Conservation (phyloP, 148 eudicot species). For the Euryodendron excelsum region DNA sequence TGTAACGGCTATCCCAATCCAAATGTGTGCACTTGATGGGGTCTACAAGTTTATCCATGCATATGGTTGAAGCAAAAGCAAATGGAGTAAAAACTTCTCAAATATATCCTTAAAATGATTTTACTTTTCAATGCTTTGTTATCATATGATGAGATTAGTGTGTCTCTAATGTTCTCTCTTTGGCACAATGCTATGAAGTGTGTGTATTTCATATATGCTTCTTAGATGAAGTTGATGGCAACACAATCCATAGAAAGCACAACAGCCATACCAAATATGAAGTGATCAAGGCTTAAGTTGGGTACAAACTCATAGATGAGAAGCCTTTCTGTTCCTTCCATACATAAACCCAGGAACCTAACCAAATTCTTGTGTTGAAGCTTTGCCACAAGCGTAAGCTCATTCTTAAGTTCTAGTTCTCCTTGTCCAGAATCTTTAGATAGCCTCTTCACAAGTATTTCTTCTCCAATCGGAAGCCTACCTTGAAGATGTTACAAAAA, state of each 20-base stretch:
- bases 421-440: too few relatives aligned
- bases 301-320: constrained; percentile 29
- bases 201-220: too few relatives aligned
- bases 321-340: constrained; percentile 19
- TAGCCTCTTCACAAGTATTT: constrained; percentile 18
- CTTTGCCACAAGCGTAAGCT: constrained; percentile 25
- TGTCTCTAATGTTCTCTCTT: not conserved
- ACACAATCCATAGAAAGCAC: not conserved
- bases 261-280: constrained; percentile 19
- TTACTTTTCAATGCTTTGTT: not conserved
- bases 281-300: constrained; percentile 27
- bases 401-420: constrained; percentile 26
- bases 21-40: constrained; percentile 11
- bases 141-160: not conserved
- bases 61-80: not conserved
- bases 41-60: not conserved
- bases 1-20: constrained; percentile 27
- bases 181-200: too few relatives aligned
- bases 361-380: constrained; percentile 30
- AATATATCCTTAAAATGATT: too few relatives aligned
- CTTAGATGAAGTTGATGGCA: not conserved
- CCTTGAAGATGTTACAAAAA: not conserved
- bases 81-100: too few relatives aligned
- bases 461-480: constrained; percentile 15
- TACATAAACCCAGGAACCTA: constrained; percentile 23